Conservation (phyloP, 1,139 yeast species). For the Pichia sorboxylosa region DNA sequence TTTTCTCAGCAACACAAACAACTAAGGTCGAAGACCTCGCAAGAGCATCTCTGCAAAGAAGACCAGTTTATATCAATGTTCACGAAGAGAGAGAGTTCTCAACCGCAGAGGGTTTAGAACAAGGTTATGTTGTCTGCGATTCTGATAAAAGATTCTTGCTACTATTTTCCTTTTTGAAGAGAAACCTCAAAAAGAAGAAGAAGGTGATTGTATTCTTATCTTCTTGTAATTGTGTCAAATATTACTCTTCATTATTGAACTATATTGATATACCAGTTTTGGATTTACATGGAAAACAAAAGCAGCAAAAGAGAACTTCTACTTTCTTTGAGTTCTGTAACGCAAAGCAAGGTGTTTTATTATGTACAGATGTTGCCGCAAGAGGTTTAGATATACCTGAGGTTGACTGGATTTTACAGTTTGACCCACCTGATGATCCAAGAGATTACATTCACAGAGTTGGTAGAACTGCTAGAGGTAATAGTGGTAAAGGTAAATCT, state of each 20-base stretch:
- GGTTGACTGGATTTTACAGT: constrained; percentile 95
- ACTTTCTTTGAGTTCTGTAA: constrained; percentile 96
- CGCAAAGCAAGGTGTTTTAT: constrained; percentile 83
- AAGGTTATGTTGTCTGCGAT: constrained; percentile 96
- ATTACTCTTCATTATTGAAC: constrained; percentile 86
- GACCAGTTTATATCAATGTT: constrained; percentile 92
- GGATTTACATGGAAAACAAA: constrained; percentile 94
- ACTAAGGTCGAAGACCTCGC: constrained; percentile 98
- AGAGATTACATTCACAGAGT: constrained; percentile 96
- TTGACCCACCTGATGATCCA: constrained; percentile 98
- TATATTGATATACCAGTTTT: constrained; percentile 93
- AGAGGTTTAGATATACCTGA: constrained; percentile 96
- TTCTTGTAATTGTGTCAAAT: constrained; percentile 93
- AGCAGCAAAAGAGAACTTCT: constrained; percentile 95
- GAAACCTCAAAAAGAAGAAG: constrained; percentile 87
- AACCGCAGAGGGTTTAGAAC: constrained; percentile 94
- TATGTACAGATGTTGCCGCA: constrained; percentile 97
- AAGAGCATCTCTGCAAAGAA: constrained; percentile 86
- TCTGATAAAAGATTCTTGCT: constrained; percentile 87
- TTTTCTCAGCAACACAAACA: constrained; percentile 96
- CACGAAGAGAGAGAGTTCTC: constrained; percentile 73
- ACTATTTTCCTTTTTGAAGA: constrained; percentile 82
- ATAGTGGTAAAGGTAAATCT: constrained; percentile 83
- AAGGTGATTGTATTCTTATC: constrained; percentile 88
- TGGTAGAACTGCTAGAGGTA: constrained; percentile 96